Evolutionary conservation across 2,329 filamentous ascomycete genomes (phyloP), one percentile per base, ranked within the genome.

Genomic region (Phialophora tarda): DNA sequence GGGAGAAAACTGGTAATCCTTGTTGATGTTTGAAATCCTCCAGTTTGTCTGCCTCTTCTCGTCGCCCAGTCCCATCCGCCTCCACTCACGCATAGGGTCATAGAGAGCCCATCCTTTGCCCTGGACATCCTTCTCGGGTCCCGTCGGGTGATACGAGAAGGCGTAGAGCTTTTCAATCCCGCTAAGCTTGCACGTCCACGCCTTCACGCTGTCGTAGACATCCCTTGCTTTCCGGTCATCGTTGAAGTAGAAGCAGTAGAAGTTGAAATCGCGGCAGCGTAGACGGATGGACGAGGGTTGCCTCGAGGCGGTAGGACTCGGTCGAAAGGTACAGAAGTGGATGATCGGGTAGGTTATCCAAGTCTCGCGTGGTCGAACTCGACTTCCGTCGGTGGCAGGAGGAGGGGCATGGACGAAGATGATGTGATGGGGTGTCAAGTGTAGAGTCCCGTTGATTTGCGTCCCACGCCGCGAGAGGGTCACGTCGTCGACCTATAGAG

Each of bases 341-440:
- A 99, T 92, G 79, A 98, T 93, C 26, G 94, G 93, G 78, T 93
- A 99, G 17, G 95, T 93, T 63, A 98, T 92, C 91, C 94, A 99
- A 75, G 91, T 87, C 78, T 97, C 91, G 76, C 88, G 84, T 24
- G 85, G 82, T 70, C 81, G 82, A 64, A 26, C 23, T 21, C 64
- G 62, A 41, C 64, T 67, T 24, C 79, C 79, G 58, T 79, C 78
- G 56, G 82, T 78, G 54, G 78, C 69, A 32, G 74, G 70, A 71
- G 78, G 77, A 61, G 84, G 84, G 12, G 80, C 77, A 76, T 86
- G 85, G 70, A 82, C 85, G 79, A 89, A 89, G 73, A 88, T 87
- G 61, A 89, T 80, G 75, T 89, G 87, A 78, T 89, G 85, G 75
- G 84, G 82, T 73, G 84, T 86, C 63, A 89, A 79, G 74, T 88